These are phyloP conservation scores for Linanthus parryae DNA, from an alignment of 148 eudicot genomes.

Conservation along the genomic window DNA sequence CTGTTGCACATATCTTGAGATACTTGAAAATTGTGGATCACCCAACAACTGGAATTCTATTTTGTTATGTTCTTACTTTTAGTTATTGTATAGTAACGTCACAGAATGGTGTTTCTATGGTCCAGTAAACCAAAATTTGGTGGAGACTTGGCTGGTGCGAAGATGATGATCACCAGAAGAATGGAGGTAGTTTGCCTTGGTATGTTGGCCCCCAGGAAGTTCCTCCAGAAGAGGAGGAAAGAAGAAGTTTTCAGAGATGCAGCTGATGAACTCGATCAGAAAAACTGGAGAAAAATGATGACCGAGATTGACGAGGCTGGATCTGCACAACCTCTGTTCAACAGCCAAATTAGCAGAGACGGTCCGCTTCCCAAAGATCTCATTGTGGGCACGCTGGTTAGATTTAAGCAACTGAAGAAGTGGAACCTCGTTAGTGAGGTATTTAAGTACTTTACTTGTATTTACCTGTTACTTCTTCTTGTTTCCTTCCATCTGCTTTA, in stretches of 20 bases:
- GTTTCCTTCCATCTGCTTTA: background rate
- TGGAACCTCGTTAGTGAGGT: constrained; percentile 97
- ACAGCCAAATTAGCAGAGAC: constrained; percentile 45
- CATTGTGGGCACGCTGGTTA: constrained; percentile 74
- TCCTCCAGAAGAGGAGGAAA: constrained; percentile 82
- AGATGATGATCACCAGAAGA: constrained; percentile 40
- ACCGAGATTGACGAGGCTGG: constrained; percentile 75
- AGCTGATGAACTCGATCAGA: constrained; percentile 81
- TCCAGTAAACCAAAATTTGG: no score
- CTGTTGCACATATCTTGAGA: no score
- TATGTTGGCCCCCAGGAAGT: constrained; percentile 88
- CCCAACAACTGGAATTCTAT: no score
- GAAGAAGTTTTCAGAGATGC: constrained; percentile 68
- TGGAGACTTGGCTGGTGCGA: constrained; percentile 29
- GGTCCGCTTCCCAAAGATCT: constrained; percentile 73
- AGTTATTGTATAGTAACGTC: no score
- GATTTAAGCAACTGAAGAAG: constrained; percentile 92
- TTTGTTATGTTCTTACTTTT: no score
- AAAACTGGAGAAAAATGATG: constrained; percentile 78
- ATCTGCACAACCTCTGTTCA: constrained; percentile 68
- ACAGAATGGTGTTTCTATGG: no score
- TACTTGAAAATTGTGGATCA: no score
- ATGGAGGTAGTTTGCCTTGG: constrained; percentile 62
- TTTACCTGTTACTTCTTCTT: no score
- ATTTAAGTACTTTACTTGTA: background rate